phyloP scores from a whole-genome alignment of 768 basidiomycete species.

The Rhodocollybia butyracea region DNA sequence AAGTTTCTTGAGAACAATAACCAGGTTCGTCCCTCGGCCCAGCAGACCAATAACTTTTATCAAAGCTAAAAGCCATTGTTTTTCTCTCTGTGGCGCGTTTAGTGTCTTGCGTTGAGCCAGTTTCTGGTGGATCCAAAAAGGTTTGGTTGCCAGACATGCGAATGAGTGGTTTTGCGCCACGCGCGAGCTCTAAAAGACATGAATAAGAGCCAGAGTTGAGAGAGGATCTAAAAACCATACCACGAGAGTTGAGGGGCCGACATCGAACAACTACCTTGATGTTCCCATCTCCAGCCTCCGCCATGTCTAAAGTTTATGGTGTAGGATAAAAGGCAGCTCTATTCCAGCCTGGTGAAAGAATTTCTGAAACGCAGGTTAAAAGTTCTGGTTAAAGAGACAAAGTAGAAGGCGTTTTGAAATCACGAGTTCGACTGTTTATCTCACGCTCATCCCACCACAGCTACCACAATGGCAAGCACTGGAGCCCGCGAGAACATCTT shows the following conservation, averaged over 20 bases:
- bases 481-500: constrained; percentile 92
- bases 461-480: constrained; percentile 89
- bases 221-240: constrained; percentile 37
- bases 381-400: too few species aligned
- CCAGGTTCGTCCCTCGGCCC: constrained; percentile 83
- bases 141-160: constrained; percentile 95
- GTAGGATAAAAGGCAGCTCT: not conserved
- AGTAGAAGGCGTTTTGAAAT: too few species aligned
- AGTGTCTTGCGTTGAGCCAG: constrained; percentile 59
- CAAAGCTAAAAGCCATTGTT: constrained; percentile 88
- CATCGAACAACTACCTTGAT: constrained; percentile 95
- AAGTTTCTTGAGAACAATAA: constrained; percentile 92
- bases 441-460: too few species aligned
- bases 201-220: not conserved
- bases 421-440: too few species aligned
- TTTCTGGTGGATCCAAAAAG: constrained; percentile 85
- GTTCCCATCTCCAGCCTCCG: constrained; percentile 80
- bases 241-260: constrained; percentile 92
- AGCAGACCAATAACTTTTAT: constrained; percentile 98
- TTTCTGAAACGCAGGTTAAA: too few species aligned
- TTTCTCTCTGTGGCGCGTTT: constrained; percentile 90
- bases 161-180: constrained; percentile 92
- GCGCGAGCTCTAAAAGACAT: constrained; percentile 68
- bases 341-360: not conserved
- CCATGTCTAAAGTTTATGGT: constrained; percentile 37